phyloP scores from a whole-genome alignment of 176 grass and related monocot species.

The Oryza glumipatula region DNA sequence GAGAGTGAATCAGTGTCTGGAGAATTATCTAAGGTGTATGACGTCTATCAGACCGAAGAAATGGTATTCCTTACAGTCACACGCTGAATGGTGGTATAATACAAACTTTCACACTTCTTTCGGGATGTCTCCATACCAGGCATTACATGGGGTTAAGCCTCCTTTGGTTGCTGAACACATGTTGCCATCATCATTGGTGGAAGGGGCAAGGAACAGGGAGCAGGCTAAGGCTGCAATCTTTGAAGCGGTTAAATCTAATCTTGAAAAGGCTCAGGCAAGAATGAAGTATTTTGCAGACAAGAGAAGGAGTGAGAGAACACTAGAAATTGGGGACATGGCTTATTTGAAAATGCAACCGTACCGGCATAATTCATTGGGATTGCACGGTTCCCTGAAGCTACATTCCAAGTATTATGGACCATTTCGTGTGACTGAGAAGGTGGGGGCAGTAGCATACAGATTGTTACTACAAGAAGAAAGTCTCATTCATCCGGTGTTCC shows the following conservation, averaged over 20 bases:
- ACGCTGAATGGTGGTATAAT: background rate
- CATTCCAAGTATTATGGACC: too few species aligned
- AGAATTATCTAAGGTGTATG: background rate
- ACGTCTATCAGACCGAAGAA: background rate
- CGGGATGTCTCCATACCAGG: background rate
- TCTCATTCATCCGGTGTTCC: too few species aligned
- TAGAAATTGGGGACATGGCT: background rate
- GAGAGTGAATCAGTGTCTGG: background rate
- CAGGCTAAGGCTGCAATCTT: too few species aligned
- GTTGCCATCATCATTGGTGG: too few species aligned
- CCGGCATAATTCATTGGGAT: too few species aligned
- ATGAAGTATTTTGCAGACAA: background rate
- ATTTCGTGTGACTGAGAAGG: too few species aligned
- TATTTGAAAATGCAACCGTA: background rate
- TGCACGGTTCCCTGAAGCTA: too few species aligned
- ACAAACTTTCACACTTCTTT: background rate
- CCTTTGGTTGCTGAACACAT: background rate
- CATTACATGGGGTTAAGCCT: background rate
- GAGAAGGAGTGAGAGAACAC: background rate
- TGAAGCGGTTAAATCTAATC: background rate
- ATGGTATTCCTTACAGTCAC: background rate
- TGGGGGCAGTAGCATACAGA: too few species aligned
- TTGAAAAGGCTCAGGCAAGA: background rate
- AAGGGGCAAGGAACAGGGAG: too few species aligned
- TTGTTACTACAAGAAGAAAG: too few species aligned